A percentile compares a stretch with the other conserved stretches of the same genome.
Evolutionary conservation across 2,329 filamentous ascomycete species (phyloP).

Genomic region (Exophiala viscosa): DNA sequence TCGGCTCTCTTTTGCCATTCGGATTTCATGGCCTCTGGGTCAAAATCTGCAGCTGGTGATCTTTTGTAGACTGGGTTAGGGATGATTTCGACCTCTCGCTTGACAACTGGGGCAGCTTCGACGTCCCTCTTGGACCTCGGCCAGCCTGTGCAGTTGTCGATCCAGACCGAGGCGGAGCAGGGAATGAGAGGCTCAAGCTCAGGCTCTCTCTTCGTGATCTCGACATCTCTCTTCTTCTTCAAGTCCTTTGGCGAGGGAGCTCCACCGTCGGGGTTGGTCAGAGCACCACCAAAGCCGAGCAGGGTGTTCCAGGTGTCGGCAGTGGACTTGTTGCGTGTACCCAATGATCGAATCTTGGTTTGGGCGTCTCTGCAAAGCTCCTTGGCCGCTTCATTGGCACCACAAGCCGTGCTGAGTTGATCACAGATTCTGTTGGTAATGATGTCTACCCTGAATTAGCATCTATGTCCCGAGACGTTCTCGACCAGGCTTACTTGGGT

Average conservation of each 20-base stretch:
- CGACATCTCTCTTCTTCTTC: slow-evolving; percentile 13
- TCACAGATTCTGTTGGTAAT: slow-evolving; percentile 71
- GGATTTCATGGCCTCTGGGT: too few relatives aligned
- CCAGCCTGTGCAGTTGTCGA: slow-evolving; percentile 23
- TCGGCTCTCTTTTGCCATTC: neutral
- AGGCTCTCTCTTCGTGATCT: neutral
- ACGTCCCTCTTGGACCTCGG: slow-evolving; percentile 11
- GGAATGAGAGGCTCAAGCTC: slow-evolving; percentile 4
- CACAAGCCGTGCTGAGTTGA: slow-evolving; percentile 64
- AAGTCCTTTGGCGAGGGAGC: slow-evolving; percentile 9
- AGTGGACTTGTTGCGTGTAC: slow-evolving; percentile 39
- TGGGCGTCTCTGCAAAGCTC: slow-evolving; percentile 53
- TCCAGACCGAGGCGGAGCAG: slow-evolving; percentile 16
- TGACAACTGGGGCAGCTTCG: slow-evolving; percentile 4
- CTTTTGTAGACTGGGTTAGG: neutral
- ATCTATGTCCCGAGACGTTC: neutral
- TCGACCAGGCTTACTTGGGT: slow-evolving; percentile 46
- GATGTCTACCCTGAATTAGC: slow-evolving; percentile 44
- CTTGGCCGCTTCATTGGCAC: slow-evolving; percentile 58
- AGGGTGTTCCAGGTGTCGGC: slow-evolving; percentile 41
- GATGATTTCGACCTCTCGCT: neutral
- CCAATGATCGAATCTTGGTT: slow-evolving; percentile 48
- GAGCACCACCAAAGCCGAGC: slow-evolving; percentile 34
- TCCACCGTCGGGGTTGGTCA: slow-evolving; percentile 22
- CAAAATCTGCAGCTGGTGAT: neutral